These are phyloP conservation scores for Amoebophrya sp. DNA, from an alignment of 169 alveolate genomes.

Conservation along the genomic window DNA sequence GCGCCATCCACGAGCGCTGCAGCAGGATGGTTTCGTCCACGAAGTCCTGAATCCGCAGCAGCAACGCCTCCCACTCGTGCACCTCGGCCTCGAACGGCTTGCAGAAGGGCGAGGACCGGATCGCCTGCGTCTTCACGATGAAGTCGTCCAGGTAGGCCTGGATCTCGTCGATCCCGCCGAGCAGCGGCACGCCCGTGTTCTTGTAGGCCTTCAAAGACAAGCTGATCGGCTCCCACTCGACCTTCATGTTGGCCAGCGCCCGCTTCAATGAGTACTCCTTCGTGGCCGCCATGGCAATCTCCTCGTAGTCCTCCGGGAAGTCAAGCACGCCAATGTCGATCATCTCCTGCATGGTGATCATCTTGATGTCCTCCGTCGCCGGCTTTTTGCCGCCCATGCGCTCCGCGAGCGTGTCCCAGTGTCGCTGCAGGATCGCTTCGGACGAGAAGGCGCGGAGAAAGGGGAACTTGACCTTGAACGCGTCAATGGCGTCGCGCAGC, in stretches of 20 bases:
- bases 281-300: conserved; percentile 56
- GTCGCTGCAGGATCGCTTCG: conserved; percentile 51
- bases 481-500: conserved; percentile 47
- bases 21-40: conserved; percentile 52
- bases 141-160: conserved; percentile 66
- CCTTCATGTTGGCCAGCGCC: conserved; percentile 54
- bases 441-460: conserved; percentile 48
- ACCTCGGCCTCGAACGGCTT: conserved; percentile 67
- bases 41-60: conserved; percentile 56
- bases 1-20: conserved; percentile 61
- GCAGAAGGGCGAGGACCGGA: conserved; percentile 69
- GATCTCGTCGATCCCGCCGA: conserved; percentile 68
- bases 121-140: conserved; percentile 66
- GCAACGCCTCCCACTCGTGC: conserved; percentile 72
- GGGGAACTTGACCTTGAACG: conserved; percentile 49
- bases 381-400: conserved; percentile 35
- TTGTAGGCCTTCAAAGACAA: conserved; percentile 54
- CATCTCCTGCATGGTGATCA: conserved; percentile 45
- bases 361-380: conserved; percentile 32
- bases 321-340: conserved; percentile 35
- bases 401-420: conserved; percentile 52
- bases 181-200: conserved; percentile 61
- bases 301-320: conserved; percentile 53
- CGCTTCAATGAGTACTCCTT: conserved; percentile 53
- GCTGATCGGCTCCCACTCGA: conserved; percentile 74